These are phyloP conservation scores for Trichophyton mentagrophytes DNA, from an alignment of 2,329 filamentous ascomycete genomes.

Conservation along the genomic window DNA sequence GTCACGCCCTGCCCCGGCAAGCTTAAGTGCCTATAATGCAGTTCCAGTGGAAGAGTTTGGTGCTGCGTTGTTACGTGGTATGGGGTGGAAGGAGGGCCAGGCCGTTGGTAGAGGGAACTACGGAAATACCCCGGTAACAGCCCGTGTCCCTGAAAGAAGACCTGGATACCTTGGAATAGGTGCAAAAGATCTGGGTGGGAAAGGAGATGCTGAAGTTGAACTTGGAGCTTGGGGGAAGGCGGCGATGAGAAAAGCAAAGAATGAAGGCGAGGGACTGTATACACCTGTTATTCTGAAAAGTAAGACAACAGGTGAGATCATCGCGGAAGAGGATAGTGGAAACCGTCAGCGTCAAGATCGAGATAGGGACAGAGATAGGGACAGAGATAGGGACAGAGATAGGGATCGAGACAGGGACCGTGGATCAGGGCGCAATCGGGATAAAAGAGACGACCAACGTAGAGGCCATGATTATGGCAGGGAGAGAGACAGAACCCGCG, in stretches of 20 bases:
- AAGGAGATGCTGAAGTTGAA: constrained; percentile 48
- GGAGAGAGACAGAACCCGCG: constrained; percentile 15
- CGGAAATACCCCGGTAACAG: constrained; percentile 39
- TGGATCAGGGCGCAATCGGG: constrained; percentile 16
- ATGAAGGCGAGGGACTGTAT: constrained; percentile 40
- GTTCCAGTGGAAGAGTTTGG: constrained; percentile 94
- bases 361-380: constrained; percentile 18
- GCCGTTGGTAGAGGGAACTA: constrained; percentile 45
- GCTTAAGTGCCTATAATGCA: constrained; percentile 70
- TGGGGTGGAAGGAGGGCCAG: constrained; percentile 78
- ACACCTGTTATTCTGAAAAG: constrained; percentile 50
- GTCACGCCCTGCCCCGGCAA: constrained; percentile 60
- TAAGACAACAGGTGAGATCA: constrained; percentile 48
- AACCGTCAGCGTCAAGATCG: neutral
- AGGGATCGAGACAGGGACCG: constrained; percentile 16
- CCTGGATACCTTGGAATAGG: constrained; percentile 78
- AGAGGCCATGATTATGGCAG: constrained; percentile 10
- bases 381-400: constrained; percentile 20
- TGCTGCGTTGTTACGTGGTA: constrained; percentile 73
- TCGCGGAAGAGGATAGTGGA: constrained; percentile 43
- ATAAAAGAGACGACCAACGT: constrained; percentile 18
- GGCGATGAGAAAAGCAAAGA: constrained; percentile 40
- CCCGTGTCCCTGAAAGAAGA: constrained; percentile 54
- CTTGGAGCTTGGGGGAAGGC: constrained; percentile 67
- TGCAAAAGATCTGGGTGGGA: constrained; percentile 58